Conservation (phyloP, 1,139 yeast genomes). For the Candida sanyaensis region DNA sequence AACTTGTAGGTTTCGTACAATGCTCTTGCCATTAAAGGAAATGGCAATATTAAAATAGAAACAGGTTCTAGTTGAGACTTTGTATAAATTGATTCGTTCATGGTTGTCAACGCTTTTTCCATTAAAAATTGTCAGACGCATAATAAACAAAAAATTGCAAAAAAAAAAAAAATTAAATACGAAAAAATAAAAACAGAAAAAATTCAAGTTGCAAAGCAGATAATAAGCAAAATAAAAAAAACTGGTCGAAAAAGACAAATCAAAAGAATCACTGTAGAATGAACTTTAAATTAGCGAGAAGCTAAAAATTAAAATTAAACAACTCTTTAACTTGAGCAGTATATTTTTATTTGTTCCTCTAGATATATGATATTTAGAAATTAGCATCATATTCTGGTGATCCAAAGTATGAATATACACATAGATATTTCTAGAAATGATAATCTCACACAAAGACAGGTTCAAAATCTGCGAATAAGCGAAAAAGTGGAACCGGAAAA, state of each 20-base stretch:
- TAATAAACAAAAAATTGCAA: neutral
- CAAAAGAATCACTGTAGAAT: neutral
- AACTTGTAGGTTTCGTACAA: slow-evolving; percentile 14
- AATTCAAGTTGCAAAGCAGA: neutral
- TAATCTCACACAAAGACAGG: too few relatives aligned
- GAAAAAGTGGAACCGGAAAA: too few relatives aligned
- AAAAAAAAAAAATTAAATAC: neutral
- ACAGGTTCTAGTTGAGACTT: neutral
- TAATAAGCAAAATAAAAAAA: neutral
- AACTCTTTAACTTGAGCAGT: too few relatives aligned
- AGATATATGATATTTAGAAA: too few relatives aligned
- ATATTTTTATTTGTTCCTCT: too few relatives aligned
- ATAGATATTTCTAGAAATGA: too few relatives aligned
- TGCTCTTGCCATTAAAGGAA: slow-evolving; percentile 17
- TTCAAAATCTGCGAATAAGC: too few relatives aligned
- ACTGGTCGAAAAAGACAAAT: too few relatives aligned
- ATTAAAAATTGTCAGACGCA: too few relatives aligned
- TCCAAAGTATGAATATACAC: too few relatives aligned
- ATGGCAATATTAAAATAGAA: slow-evolving; percentile 16
- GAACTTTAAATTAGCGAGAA: neutral
- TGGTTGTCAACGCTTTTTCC: neutral
- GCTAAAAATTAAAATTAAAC: too few relatives aligned
- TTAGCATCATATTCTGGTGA: too few relatives aligned
- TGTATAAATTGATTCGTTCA: neutral
- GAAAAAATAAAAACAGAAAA: neutral